These are phyloP conservation scores for Barbarea vulgaris DNA, from an alignment of 345 rosid genomes.

Conservation along the genomic window DNA sequence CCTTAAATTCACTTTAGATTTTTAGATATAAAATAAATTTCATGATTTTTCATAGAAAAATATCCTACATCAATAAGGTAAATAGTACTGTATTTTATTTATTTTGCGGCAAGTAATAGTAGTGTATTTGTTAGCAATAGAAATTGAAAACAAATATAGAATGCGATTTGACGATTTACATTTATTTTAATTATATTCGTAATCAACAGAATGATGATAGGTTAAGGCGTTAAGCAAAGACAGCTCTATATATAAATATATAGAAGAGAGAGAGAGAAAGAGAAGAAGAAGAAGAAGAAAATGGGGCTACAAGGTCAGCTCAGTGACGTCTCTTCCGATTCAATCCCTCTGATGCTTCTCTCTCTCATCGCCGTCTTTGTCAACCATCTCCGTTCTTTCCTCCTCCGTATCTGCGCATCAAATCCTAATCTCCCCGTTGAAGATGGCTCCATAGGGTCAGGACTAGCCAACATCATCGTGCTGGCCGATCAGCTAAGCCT, in stretches of 20 bases:
- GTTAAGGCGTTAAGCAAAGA: slow-evolving; percentile 35
- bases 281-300: slow-evolving; percentile 14
- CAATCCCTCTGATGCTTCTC: slow-evolving; percentile 63
- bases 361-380: slow-evolving; percentile 64
- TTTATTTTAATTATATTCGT: background rate
- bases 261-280: background rate
- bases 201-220: slow-evolving; percentile 3
- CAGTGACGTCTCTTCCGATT: slow-evolving; percentile 76
- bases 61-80: background rate
- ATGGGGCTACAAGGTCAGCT: slow-evolving; percentile 82
- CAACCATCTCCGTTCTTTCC: slow-evolving; percentile 50
- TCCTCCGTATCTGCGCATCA: slow-evolving; percentile 43
- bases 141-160: background rate
- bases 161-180: background rate
- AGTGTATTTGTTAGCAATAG: background rate
- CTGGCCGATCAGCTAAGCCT: slow-evolving; percentile 69
- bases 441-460: slow-evolving; percentile 48
- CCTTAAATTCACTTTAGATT: background rate
- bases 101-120: no score
- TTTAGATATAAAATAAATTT: background rate
- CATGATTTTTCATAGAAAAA: background rate
- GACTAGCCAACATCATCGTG: slow-evolving; percentile 57
- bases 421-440: slow-evolving; percentile 7
- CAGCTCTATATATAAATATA: slow-evolving; percentile 7
- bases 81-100: no score